phyloP scores from a whole-genome alignment of 2,329 filamentous ascomycete genomes.

The Aspergillus alliaceus region DNA sequence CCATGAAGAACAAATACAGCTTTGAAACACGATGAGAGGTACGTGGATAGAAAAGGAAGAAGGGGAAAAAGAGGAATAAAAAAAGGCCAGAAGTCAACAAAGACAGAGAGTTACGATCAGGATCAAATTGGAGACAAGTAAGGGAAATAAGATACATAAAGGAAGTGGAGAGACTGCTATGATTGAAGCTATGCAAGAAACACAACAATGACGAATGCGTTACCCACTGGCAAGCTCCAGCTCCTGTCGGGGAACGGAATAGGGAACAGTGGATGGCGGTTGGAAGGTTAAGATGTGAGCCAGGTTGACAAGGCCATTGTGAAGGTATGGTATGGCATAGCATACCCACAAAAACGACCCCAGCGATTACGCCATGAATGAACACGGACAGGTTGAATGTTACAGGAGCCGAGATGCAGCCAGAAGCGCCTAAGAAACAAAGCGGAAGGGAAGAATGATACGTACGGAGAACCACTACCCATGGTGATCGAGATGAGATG shows the following conservation, averaged over 20 bases:
- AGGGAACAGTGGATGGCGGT: constrained; percentile 7
- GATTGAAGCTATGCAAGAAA: constrained; percentile 23
- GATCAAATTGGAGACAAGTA: constrained; percentile 10
- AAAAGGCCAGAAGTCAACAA: constrained; percentile 5
- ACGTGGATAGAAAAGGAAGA: neutral
- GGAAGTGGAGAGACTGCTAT: constrained; percentile 18
- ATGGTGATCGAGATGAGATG: no score
- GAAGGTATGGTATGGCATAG: neutral
- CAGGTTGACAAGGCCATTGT: constrained; percentile 14
- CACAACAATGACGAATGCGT: constrained; percentile 30
- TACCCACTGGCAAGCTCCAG: neutral
- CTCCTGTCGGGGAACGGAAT: constrained; percentile 9
- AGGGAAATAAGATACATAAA: constrained; percentile 26
- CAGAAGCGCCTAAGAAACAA: constrained; percentile 8
- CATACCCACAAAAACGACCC: neutral
- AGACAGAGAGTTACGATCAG: constrained; percentile 1
- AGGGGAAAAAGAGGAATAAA: no score
- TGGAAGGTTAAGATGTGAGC: constrained; percentile 6
- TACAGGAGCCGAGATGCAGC: constrained; percentile 1
- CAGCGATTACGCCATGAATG: constrained; percentile 12
- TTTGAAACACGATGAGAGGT: constrained; percentile 4
- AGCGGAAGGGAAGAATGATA: neutral
- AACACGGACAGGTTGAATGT: constrained; percentile 12
- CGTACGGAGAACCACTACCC: no score
- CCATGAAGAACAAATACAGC: neutral